Evolutionary conservation across 305 asterid genomes (phyloP), one percentile per base, ranked within the genome.

Genomic region (Fraxinus nigra): DNA sequence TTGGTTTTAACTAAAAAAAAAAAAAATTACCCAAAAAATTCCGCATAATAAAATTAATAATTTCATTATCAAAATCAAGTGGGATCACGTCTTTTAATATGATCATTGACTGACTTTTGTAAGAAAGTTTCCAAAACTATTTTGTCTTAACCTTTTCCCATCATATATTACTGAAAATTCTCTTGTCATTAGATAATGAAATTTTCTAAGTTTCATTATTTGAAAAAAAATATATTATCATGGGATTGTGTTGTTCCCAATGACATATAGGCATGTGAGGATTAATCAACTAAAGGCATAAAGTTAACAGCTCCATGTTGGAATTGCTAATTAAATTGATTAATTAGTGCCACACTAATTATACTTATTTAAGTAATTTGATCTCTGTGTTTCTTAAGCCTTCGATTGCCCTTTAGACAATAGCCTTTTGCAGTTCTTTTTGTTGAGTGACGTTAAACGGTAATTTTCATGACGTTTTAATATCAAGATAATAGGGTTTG

Each of bases 211-310:
- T 87, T 88, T 87, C 87, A 87, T 90, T 89, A 87, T 88, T 87
- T 80, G 88, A 90, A 86, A 80, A 86, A 79, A 83, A 88, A 84
- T 7, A 82, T 89, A 87, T 79, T 79, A 83, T 85, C 87, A 91
- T 86, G 85, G 88, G 81, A 79, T 88, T 78, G 86, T 89, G 97
- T 85, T 89, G 92, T 94, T 94, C 86, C 97, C 97, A 90, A 92
- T 87, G 97, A 85, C 93, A 90, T 87, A 88, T 87, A 87, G 82
- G 88, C 97, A 92, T 92, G 93, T 91, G 93, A 91, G 78, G 86
- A 83, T 82, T 88, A 38, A 87, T 90, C 85, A 85, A 85, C 77
- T 84, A 51, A 59, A 85, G 56, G 81, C 78, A 84, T 80, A 78
- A 86, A 84, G 90, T 81, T 86, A 37, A 82, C 82, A 89, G 82